Conservation (phyloP, 2,329 filamentous ascomycete species). For the Akanthomyces lecanii region DNA sequence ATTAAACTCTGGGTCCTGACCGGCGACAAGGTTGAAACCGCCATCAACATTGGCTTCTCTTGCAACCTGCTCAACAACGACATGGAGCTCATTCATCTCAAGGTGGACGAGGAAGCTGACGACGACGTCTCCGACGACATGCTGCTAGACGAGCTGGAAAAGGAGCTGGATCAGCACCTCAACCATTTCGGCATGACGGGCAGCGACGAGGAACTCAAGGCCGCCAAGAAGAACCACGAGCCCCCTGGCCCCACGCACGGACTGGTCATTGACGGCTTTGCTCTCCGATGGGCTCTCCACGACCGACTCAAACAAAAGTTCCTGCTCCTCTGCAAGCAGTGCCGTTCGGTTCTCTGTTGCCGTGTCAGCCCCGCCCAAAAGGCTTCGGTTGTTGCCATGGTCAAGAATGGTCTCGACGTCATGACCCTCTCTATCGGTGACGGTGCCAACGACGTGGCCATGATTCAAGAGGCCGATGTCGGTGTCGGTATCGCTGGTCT, state of each 20-base stretch:
- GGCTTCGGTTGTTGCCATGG: constrained; percentile 92
- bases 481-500: constrained; percentile 92
- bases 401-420: constrained; percentile 90
- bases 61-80: constrained; percentile 97
- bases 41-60: constrained; percentile 99
- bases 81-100: constrained; percentile 92
- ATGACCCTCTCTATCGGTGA: constrained; percentile 94
- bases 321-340: constrained; percentile 91
- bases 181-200: constrained; percentile 73
- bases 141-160: constrained; percentile 57
- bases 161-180: constrained; percentile 71
- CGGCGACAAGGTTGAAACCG: constrained; percentile 97
- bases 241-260: constrained; percentile 85
- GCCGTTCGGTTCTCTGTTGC: constrained; percentile 93
- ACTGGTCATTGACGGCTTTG: constrained; percentile 91
- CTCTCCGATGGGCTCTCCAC: constrained; percentile 80
- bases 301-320: constrained; percentile 87
- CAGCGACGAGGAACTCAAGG: constrained; percentile 76
- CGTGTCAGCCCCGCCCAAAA: constrained; percentile 96
- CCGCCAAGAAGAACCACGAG: constrained; percentile 77
- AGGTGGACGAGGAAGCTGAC: constrained; percentile 69
- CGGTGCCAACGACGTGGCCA: constrained; percentile 92
- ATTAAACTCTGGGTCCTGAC: constrained; percentile 99
- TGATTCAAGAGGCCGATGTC: constrained; percentile 98
- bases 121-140: constrained; percentile 43